A percentile compares a stretch with the other conserved stretches of the same genome.
These are phyloP conservation scores for Metschnikowia santaceciliae DNA, from an alignment of 805 yeast species.

Conservation along the genomic window DNA sequence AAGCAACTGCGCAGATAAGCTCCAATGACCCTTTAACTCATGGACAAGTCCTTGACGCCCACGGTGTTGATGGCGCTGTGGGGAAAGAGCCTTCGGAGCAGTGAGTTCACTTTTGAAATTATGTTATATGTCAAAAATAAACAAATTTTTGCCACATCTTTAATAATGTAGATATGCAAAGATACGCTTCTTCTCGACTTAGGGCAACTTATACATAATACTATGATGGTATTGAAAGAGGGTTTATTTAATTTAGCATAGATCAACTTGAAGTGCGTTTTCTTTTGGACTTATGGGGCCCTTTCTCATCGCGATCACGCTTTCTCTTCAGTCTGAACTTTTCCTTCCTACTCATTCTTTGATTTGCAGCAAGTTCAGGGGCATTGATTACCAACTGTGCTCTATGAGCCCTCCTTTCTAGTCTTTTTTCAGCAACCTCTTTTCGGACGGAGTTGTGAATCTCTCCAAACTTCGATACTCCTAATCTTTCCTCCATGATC, in stretches of 20 bases:
- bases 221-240: background rate
- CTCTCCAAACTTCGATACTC: slow-evolving; percentile 63
- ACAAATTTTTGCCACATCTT: background rate
- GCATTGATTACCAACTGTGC: slow-evolving; percentile 71
- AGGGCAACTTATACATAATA: background rate
- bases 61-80: background rate
- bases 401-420: slow-evolving; percentile 70
- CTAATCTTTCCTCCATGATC: slow-evolving; percentile 63
- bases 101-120: background rate
- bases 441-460: slow-evolving; percentile 63
- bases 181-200: background rate
- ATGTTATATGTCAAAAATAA: background rate
- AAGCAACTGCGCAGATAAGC: background rate
- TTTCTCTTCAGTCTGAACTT: slow-evolving; percentile 75
- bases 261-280: slow-evolving; percentile 24
- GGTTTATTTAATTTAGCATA: no score
- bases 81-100: background rate
- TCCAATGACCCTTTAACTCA: background rate
- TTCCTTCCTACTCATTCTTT: slow-evolving; percentile 72
- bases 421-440: slow-evolving; percentile 56
- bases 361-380: slow-evolving; percentile 78
- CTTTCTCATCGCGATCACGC: slow-evolving; percentile 70
- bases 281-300: slow-evolving; percentile 65
- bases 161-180: background rate
- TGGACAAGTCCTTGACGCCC: background rate